Evolutionary conservation across 495 filamentous ascomycete species (phyloP).

Genomic region (Staphylotrichum tortipilum): DNA sequence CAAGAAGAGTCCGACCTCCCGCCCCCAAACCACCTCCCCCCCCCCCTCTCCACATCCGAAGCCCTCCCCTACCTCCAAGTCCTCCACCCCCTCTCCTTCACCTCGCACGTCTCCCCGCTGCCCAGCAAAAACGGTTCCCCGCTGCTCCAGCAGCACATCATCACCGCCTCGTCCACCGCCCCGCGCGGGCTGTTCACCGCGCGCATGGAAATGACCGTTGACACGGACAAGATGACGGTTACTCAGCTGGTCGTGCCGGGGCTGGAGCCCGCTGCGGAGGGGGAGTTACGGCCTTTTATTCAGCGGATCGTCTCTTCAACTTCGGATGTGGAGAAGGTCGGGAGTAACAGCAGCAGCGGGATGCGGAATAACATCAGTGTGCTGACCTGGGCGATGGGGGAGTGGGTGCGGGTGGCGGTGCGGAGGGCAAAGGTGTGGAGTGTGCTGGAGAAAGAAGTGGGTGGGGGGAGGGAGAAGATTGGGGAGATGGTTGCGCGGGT

Average conservation of each 20-base stretch:
- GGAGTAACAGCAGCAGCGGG: conserved; percentile 19
- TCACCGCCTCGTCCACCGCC: conserved; percentile 28
- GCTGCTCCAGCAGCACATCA: conserved; percentile 33
- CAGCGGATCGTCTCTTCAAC: conserved; percentile 23
- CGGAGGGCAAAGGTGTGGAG: conserved; percentile 41
- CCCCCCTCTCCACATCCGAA: conserved; percentile 41
- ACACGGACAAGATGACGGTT: conserved; percentile 35
- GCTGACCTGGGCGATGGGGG: conserved; percentile 44
- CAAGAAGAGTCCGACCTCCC: conserved; percentile 11
- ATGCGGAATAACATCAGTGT: conserved; percentile 37
- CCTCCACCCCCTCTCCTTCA: conserved; percentile 47
- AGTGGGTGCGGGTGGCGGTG: conserved; percentile 41
- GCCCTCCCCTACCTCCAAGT: conserved; percentile 49
- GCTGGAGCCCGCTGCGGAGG: conserved; percentile 33
- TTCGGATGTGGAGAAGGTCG: too few species aligned
- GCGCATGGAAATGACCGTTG: conserved; percentile 38
- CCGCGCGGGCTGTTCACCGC: conserved; percentile 38
- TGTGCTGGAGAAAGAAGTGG: conserved; percentile 33
- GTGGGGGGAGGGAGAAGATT: conserved; percentile 18
- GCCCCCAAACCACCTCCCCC: conserved; percentile 43
- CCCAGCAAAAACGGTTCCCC: too few species aligned
- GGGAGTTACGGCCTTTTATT: conserved; percentile 37
- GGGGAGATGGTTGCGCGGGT: conserved; percentile 19
- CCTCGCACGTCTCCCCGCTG: conserved; percentile 38
- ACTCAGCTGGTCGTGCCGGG: conserved; percentile 30